Percentiles rank a stretch among this genome's conserved stretches.
phyloP scores from a whole-genome alignment of 441 rosid species.

The Croton setiger region DNA sequence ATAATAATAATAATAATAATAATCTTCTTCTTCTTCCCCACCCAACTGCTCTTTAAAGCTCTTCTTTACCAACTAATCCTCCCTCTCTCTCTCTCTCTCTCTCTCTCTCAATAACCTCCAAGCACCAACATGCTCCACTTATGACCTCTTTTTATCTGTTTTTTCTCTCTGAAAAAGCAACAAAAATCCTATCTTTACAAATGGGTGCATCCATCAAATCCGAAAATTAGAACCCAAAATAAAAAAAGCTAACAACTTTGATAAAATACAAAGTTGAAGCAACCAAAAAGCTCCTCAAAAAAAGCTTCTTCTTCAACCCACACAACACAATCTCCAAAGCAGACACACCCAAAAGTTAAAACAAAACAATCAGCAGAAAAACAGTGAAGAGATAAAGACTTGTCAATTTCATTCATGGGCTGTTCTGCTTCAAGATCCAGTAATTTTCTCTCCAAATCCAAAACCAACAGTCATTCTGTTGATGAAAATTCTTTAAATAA shows the following conservation, averaged over 20 bases:
- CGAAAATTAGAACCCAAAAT: neutral
- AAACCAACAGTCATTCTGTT: slow-evolving; percentile 21
- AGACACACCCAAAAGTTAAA: neutral
- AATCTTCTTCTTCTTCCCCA: slow-evolving; percentile 31
- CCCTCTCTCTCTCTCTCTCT: slow-evolving; percentile 21
- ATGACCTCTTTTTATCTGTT: neutral
- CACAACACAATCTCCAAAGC: neutral
- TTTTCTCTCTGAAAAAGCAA: neutral
- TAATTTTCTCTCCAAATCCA: slow-evolving; percentile 28
- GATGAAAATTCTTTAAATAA: slow-evolving; percentile 23
- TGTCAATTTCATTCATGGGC: slow-evolving; percentile 46
- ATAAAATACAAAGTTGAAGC: neutral
- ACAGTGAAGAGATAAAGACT: slow-evolving; percentile 2
- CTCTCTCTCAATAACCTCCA: slow-evolving; percentile 13
- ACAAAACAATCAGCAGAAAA: neutral
- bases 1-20: neutral
- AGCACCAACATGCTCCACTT: neutral
- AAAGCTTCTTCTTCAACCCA: slow-evolving; percentile 1
- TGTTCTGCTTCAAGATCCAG: slow-evolving; percentile 66
- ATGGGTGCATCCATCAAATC: neutral
- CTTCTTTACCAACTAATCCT: slow-evolving; percentile 29
- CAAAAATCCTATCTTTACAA: slow-evolving; percentile 1
- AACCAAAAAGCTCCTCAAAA: neutral
- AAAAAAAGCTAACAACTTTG: neutral
- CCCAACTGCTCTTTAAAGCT: slow-evolving; percentile 50